A percentile compares a stretch with the other conserved stretches of the same genome.
phyloP scores from a whole-genome alignment of 2,329 filamentous ascomycete genomes.

The Arthrobotrys iridis region DNA sequence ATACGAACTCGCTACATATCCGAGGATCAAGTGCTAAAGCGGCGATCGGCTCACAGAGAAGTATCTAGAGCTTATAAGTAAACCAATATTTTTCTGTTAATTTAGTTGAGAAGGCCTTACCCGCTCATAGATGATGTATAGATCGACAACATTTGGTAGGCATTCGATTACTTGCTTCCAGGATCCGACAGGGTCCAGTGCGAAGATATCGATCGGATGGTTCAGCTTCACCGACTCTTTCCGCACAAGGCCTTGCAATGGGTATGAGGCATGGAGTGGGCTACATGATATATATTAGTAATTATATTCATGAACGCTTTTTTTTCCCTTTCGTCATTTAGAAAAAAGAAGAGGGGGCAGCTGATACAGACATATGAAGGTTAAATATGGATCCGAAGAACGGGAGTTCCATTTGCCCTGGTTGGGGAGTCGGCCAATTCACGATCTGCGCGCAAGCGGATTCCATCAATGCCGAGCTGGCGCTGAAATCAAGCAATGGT shows the following conservation, averaged over 20 bases:
- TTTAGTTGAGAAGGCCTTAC: constrained; percentile 40
- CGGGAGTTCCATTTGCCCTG: constrained; percentile 58
- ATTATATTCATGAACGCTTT: not conserved
- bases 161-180: constrained; percentile 57
- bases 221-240: constrained; percentile 48
- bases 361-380: constrained; percentile 56
- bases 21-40: constrained; percentile 57
- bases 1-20: constrained; percentile 58
- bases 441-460: constrained; percentile 59
- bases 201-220: constrained; percentile 56
- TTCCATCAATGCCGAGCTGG: constrained; percentile 58
- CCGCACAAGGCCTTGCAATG: constrained; percentile 57
- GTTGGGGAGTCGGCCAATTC: constrained; percentile 56
- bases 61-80: constrained; percentile 47
- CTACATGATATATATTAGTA: constrained; percentile 33
- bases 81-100: not conserved
- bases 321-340: not conserved
- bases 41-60: constrained; percentile 58
- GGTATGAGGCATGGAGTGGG: constrained; percentile 57
- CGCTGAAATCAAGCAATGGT: constrained; percentile 57
- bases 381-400: constrained; percentile 58
- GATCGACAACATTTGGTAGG: constrained; percentile 56
- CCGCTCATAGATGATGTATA: constrained; percentile 58
- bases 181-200: constrained; percentile 57
- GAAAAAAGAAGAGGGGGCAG: not conserved